These are phyloP conservation scores for Kluyveromyces wickerhamii DNA, from an alignment of 805 yeast species.

Conservation along the genomic window DNA sequence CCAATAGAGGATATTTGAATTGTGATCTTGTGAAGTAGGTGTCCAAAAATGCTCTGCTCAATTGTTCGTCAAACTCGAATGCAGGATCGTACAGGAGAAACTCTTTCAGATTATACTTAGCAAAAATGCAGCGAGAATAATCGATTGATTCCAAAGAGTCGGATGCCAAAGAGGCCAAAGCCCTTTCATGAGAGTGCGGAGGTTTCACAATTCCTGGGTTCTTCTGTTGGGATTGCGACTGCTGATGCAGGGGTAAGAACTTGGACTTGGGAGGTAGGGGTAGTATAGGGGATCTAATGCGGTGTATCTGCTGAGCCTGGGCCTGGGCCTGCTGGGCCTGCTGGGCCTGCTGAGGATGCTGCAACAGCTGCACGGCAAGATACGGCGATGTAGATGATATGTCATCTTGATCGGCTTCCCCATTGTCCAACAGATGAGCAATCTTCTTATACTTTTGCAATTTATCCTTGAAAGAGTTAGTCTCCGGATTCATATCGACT, in stretches of 20 bases:
- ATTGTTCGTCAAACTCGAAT: conserved; percentile 41
- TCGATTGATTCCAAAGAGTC: conserved; percentile 34
- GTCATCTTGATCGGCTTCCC: conserved; percentile 3
- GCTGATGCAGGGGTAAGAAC: conserved; percentile 10
- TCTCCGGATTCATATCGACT: conserved; percentile 25
- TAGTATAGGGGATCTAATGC: conserved; percentile 6
- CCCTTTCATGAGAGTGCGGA: conserved; percentile 4
- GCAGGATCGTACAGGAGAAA: conserved; percentile 43
- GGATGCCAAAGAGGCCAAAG: conserved; percentile 17
- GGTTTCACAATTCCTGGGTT: conserved; percentile 1
- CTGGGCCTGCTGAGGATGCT: not conserved
- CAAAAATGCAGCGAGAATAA: conserved; percentile 35
- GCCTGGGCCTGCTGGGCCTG: no score
- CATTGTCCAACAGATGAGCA: conserved; percentile 27
- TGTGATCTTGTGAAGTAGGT: conserved; percentile 50
- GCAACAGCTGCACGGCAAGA: not conserved
- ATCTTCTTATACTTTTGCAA: conserved; percentile 32
- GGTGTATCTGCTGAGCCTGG: not conserved
- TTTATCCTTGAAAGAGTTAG: conserved; percentile 26
- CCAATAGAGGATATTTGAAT: conserved; percentile 48
- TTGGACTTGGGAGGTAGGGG: conserved; percentile 7
- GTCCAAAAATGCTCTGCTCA: conserved; percentile 44
- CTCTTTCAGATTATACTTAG: conserved; percentile 40
- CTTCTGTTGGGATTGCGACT: conserved; percentile 2
- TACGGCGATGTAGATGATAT: conserved; percentile 1